phyloP scores from a whole-genome alignment of 805 yeast species.

The Sungouiella thailandica region DNA sequence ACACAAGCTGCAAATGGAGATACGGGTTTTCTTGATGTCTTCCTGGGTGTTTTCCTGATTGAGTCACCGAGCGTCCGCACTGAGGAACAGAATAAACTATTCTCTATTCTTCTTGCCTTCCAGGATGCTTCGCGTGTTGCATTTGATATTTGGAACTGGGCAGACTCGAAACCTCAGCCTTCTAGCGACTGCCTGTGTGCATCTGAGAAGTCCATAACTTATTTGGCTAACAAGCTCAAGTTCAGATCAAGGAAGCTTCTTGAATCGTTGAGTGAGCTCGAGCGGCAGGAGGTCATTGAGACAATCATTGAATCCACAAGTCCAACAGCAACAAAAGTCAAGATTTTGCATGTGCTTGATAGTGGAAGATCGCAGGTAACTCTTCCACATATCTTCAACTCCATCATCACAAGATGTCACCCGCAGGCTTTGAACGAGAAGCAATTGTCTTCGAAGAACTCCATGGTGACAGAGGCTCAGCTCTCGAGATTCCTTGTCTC shows the following conservation, averaged over 20 bases:
- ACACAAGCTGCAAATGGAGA: slow-evolving; percentile 20
- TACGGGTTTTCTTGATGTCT: slow-evolving; percentile 57
- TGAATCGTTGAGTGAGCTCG: slow-evolving; percentile 60
- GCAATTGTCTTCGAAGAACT: slow-evolving; percentile 43
- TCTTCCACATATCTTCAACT: slow-evolving; percentile 59
- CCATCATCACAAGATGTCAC: slow-evolving; percentile 45
- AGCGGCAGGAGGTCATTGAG: slow-evolving; percentile 70
- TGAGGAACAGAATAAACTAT: slow-evolving; percentile 48
- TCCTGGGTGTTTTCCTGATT: slow-evolving; percentile 73
- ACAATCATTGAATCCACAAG: slow-evolving; percentile 44
- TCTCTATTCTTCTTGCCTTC: slow-evolving; percentile 57
- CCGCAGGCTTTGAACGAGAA: slow-evolving; percentile 26
- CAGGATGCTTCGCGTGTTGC: slow-evolving; percentile 53
- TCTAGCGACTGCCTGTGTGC: slow-evolving; percentile 3
- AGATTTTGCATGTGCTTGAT: slow-evolving; percentile 72
- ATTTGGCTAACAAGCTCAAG: slow-evolving; percentile 55
- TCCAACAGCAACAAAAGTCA: slow-evolving; percentile 29
- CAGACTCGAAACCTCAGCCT: slow-evolving; percentile 38
- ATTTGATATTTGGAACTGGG: slow-evolving; percentile 67
- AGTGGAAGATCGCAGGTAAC: slow-evolving; percentile 77
- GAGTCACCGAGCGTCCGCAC: slow-evolving; percentile 55
- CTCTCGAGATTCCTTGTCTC: slow-evolving; percentile 50
- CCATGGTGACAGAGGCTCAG: slow-evolving; percentile 40
- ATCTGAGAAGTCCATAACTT: slow-evolving; percentile 25
- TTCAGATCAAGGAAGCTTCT: slow-evolving; percentile 62